Percentiles rank a stretch among this genome's conserved stretches.
Conservation (phyloP, 805 yeast genomes). For the Kuraishia molischiana region DNA sequence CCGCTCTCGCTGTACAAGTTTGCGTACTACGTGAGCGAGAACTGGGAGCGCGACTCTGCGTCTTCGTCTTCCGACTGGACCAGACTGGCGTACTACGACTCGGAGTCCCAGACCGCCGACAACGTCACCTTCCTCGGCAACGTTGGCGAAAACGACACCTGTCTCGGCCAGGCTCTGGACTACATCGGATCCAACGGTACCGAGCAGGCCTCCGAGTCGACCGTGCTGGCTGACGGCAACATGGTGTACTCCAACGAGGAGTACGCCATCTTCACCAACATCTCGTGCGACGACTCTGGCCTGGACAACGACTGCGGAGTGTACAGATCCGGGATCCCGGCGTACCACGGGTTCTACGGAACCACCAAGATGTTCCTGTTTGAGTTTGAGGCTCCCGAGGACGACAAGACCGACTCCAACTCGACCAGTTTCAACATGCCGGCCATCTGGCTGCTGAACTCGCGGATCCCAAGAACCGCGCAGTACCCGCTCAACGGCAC, state of each 20-base stretch:
- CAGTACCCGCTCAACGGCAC: conserved; percentile 53
- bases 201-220: conserved; percentile 31
- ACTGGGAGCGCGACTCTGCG: conserved; percentile 18
- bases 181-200: conserved; percentile 53
- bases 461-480: conserved; percentile 65
- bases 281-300: conserved; percentile 49
- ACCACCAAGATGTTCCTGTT: conserved; percentile 62
- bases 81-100: conserved; percentile 52
- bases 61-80: conserved; percentile 38
- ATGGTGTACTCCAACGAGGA: conserved; percentile 50
- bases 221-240: conserved; percentile 37
- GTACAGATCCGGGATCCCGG: conserved; percentile 65
- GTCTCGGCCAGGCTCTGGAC: conserved; percentile 61
- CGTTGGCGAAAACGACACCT: conserved; percentile 50
- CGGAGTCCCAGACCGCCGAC: conserved; percentile 34
- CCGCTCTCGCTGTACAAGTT: conserved; percentile 54
- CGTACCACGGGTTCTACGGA: conserved; percentile 64
- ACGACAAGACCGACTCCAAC: conserved; percentile 25
- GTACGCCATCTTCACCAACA: conserved; percentile 47
- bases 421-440: conserved; percentile 48
- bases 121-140: conserved; percentile 61
- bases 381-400: conserved; percentile 60
- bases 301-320: conserved; percentile 57
- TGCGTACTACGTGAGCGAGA: conserved; percentile 48
- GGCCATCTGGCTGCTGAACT: conserved; percentile 69